phyloP scores from a whole-genome alignment of 192 early-diverging fungal genomes.

The Backusella liffmaniae region DNA sequence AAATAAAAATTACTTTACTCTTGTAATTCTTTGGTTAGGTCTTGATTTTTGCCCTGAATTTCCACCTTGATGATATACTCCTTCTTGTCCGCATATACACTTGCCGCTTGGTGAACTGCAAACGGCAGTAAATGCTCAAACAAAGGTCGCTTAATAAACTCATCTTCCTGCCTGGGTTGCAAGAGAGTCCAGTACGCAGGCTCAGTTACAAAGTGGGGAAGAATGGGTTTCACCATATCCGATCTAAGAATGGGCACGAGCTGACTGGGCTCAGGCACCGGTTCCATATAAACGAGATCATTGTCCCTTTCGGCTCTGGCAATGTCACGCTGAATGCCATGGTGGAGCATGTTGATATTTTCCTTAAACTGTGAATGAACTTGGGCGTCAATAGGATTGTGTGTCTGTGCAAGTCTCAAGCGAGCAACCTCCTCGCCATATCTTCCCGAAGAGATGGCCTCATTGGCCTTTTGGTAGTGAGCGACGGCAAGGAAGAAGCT shows the following conservation, averaged over 20 bases:
- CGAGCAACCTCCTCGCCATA: conserved; percentile 88
- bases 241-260: conserved; percentile 63
- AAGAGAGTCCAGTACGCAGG: conserved; percentile 19
- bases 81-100: conserved; percentile 80
- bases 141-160: conserved; percentile 58
- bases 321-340: conserved; percentile 23
- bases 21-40: conserved; percentile 41
- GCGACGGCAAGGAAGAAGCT: conserved; percentile 73
- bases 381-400: conserved; percentile 13
- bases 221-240: conserved; percentile 68
- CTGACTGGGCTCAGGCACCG: conserved; percentile 60
- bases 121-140: conserved; percentile 88
- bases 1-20: conserved; percentile 8
- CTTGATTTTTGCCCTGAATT: conserved; percentile 61
- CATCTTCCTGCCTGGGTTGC: neutral
- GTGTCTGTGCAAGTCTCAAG: conserved; percentile 51
- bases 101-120: conserved; percentile 87
- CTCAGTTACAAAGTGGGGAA: conserved; percentile 44
- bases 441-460: conserved; percentile 62
- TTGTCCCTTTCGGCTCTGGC: conserved; percentile 85
- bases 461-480: conserved; percentile 74
- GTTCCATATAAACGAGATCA: conserved; percentile 84
- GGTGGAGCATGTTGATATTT: conserved; percentile 15
- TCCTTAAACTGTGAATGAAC: conserved; percentile 24
- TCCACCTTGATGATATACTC: conserved; percentile 70